Base-by-base conservation (phyloP, 1,284 basidiomycete species). In the Earliella scabrosa region DNA sequence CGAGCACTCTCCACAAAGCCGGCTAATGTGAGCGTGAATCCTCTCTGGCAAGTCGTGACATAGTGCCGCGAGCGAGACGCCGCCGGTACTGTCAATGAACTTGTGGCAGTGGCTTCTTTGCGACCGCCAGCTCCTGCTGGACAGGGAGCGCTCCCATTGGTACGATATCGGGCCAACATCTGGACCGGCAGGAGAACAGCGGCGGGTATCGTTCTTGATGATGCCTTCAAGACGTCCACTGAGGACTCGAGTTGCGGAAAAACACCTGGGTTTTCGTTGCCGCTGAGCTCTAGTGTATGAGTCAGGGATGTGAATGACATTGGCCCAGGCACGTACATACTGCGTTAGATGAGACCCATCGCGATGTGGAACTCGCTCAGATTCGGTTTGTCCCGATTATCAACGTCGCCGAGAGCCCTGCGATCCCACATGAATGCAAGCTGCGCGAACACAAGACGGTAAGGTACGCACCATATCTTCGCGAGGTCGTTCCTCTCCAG, bases 291-390 rank as follows among this genome's bases (percentile, higher is more conserved):
- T 97, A 63, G 2, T 48, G 24, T 3, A 20, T n/a, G 9, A n/a
- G 51, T 41, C 18, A 20, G 54, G 36, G 29, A 47, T 34, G 2
- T 31, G 31, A 2, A 31, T 23, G 9, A 2, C 2, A 9, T 23
- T 16, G 8, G 2, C 34, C 11, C 9, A 20, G 20, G 26, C 38
- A 83, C 90, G 66, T n/a, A n/a, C n/a, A n/a, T 75, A 96, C 95
- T 83, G 68, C 97, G 88, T 75, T 97, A 98, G 70, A 99, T 98
- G 54, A 99, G 80, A 57, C 93, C 96, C 97, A 99, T 99, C 1
- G 97, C 97, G 52, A 98, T 92, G 71, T 99, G 95, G 73, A 99
- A 99, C 72, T 99, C 97, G 23, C 94, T 92, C 41, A 97, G 79
- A 69, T 98, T 98, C 54, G 97, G 83, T 74, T 95, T 96, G 29